Percentiles rank a stretch among this genome's conserved stretches.
These are phyloP conservation scores for Gentiana macrophylla DNA, from an alignment of 257 asterid genomes.

Conservation along the genomic window DNA sequence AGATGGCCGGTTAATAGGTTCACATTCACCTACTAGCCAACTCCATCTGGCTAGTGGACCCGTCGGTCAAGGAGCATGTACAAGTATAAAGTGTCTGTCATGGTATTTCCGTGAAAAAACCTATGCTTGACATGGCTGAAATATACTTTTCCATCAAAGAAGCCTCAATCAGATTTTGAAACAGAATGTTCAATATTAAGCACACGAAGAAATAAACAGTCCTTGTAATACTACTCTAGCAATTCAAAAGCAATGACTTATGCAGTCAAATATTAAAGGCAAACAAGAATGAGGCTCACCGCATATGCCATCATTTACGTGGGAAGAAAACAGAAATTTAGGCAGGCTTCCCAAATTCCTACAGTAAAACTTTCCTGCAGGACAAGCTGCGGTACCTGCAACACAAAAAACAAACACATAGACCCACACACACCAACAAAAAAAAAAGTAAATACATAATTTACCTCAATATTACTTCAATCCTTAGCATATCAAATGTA, in stretches of 20 bases:
- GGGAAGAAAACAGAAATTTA: conserved; percentile 70
- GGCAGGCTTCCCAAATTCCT: conserved; percentile 81
- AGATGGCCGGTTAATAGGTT: too few species aligned
- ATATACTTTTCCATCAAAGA: not conserved
- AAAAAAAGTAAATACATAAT: too few species aligned
- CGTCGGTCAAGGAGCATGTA: too few species aligned
- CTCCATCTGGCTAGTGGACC: too few species aligned
- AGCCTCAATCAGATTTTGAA: not conserved
- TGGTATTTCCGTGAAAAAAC: too few species aligned
- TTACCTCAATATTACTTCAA: too few species aligned
- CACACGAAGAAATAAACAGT: too few species aligned
- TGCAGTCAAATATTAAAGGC: not conserved
- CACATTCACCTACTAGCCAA: too few species aligned
- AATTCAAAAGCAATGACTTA: not conserved
- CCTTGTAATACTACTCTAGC: too few species aligned
- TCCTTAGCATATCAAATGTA: not conserved
- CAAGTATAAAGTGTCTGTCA: too few species aligned
- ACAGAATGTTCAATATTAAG: not conserved
- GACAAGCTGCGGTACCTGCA: conserved; percentile 93
- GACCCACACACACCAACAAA: not conserved
- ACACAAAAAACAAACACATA: conserved; percentile 11
- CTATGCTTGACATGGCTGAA: too few species aligned
- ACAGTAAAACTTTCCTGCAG: conserved; percentile 81
- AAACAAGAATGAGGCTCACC: conserved; percentile 34
- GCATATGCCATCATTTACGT: conserved; percentile 73